These are phyloP conservation scores for Colletotrichum falcatum DNA, from an alignment of 2,329 filamentous ascomycete species.

Conservation along the genomic window DNA sequence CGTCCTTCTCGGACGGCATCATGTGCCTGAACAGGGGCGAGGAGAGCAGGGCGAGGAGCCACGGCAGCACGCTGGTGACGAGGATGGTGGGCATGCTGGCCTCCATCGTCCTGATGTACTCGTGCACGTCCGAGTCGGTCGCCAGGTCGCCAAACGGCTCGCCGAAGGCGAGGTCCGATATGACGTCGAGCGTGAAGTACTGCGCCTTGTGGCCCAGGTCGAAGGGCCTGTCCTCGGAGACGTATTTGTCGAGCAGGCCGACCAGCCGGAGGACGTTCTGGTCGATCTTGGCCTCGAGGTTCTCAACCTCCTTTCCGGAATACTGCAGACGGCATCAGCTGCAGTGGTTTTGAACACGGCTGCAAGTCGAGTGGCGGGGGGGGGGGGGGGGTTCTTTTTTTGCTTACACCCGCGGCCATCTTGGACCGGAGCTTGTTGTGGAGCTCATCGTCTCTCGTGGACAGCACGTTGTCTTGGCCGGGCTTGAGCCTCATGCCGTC, in stretches of 20 bases:
- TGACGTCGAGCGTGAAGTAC: constrained; percentile 66
- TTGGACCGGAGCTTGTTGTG: constrained; percentile 59
- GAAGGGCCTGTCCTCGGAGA: constrained; percentile 55
- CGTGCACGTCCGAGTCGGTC: constrained; percentile 59
- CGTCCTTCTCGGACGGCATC: constrained; percentile 55
- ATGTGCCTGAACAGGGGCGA: constrained; percentile 55
- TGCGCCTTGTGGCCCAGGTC: constrained; percentile 62
- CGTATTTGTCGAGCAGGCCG: constrained; percentile 57
- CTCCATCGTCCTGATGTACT: constrained; percentile 59
- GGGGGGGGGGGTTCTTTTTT: no score
- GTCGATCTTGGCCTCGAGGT: constrained; percentile 62
- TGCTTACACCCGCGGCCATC: constrained; percentile 61
- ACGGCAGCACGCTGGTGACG: constrained; percentile 56
- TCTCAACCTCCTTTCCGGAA: constrained; percentile 64
- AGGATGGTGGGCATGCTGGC: constrained; percentile 59
- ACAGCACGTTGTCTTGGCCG: constrained; percentile 65
- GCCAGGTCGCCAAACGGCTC: constrained; percentile 60
- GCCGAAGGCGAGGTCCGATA: constrained; percentile 64
- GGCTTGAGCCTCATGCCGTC: constrained; percentile 64
- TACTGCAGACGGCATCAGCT: constrained; percentile 48
- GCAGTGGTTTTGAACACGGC: no score
- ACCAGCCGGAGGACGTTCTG: constrained; percentile 59
- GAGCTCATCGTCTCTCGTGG: constrained; percentile 58
- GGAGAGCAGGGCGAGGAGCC: constrained; percentile 54
- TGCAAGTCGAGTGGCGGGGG: no score